phyloP scores from a whole-genome alignment of 345 rosid species.

The Linum tenue region DNA sequence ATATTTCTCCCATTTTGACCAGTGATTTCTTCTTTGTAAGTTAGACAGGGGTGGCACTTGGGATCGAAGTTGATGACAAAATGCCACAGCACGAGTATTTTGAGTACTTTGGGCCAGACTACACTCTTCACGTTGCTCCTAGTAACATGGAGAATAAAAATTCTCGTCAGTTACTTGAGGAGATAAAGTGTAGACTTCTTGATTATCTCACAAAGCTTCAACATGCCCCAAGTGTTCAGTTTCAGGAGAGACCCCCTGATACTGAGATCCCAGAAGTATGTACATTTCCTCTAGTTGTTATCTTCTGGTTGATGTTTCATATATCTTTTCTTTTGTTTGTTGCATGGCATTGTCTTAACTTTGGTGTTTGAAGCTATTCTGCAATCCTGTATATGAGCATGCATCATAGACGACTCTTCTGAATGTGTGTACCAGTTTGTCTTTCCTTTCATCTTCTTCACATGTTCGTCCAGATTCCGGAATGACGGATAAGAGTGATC shows the following conservation, averaged over 20 bases:
- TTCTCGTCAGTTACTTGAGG: conserved; percentile 63
- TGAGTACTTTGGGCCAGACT: conserved; percentile 75
- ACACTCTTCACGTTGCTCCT: conserved; percentile 60
- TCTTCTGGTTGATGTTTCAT: background rate
- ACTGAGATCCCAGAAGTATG: conserved; percentile 32
- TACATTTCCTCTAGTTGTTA: background rate
- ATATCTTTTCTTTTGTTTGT: background rate
- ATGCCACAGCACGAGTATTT: conserved; percentile 76
- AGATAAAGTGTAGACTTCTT: conserved; percentile 69
- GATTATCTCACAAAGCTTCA: conserved; percentile 82
- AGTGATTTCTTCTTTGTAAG: conserved; percentile 8
- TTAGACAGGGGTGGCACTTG: conserved; percentile 64
- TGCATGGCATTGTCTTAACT: background rate
- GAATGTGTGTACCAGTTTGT: background rate
- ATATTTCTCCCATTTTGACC: background rate
- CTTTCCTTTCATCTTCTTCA: no score
- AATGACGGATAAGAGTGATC: background rate
- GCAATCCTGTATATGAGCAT: background rate
- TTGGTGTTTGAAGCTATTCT: background rate
- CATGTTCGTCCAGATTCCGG: background rate
- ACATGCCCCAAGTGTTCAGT: conserved; percentile 96
- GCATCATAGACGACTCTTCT: background rate
- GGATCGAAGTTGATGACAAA: conserved; percentile 63
- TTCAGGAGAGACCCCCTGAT: conserved; percentile 84
- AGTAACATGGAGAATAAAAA: conserved; percentile 66